phyloP scores from a whole-genome alignment of 768 basidiomycete genomes.

The Tricholoma flavovirens region DNA sequence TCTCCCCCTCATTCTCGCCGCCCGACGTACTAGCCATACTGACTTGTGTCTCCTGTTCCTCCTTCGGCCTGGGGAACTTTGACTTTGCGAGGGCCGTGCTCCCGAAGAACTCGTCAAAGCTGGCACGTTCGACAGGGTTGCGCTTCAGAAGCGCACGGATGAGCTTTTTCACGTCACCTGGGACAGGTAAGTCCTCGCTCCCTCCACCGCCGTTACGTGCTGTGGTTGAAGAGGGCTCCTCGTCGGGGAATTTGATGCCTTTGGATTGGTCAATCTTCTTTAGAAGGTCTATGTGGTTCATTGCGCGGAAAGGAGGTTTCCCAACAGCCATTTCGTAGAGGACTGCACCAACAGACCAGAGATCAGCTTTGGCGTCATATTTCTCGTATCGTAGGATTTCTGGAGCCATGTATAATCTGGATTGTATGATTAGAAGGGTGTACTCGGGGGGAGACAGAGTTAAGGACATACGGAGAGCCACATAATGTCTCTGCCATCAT shows the following conservation, averaged over 20 bases:
- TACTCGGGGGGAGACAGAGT: background rate
- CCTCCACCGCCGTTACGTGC: slow-evolving; percentile 40
- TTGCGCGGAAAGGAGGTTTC: slow-evolving; percentile 89
- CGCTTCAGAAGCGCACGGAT: slow-evolving; percentile 82
- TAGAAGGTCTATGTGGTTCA: slow-evolving; percentile 92
- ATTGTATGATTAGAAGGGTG: background rate
- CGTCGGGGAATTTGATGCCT: slow-evolving; percentile 92
- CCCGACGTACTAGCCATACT: slow-evolving; percentile 20
- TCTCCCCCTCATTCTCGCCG: slow-evolving; percentile 23
- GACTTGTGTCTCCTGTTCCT: slow-evolving; percentile 26
- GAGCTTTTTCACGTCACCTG: slow-evolving; percentile 81
- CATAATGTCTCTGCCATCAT: slow-evolving; percentile 98
- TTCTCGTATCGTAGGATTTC: slow-evolving; percentile 96
- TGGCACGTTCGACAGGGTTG: slow-evolving; percentile 76
- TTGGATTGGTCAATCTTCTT: slow-evolving; percentile 91
- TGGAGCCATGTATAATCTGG: slow-evolving; percentile 97
- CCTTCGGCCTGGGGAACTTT: slow-evolving; percentile 62
- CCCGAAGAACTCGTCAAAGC: slow-evolving; percentile 89
- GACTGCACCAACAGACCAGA: slow-evolving; percentile 98
- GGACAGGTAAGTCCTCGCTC: slow-evolving; percentile 54
- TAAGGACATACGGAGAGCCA: slow-evolving; percentile 79
- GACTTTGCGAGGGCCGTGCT: slow-evolving; percentile 72
- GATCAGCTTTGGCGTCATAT: slow-evolving; percentile 95
- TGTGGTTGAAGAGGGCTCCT: slow-evolving; percentile 51
- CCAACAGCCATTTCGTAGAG: slow-evolving; percentile 94